A percentile compares a stretch with the other conserved stretches of the same genome.
Conservation (phyloP, 495 filamentous ascomycete genomes). For the Hypoxylon intermedium region DNA sequence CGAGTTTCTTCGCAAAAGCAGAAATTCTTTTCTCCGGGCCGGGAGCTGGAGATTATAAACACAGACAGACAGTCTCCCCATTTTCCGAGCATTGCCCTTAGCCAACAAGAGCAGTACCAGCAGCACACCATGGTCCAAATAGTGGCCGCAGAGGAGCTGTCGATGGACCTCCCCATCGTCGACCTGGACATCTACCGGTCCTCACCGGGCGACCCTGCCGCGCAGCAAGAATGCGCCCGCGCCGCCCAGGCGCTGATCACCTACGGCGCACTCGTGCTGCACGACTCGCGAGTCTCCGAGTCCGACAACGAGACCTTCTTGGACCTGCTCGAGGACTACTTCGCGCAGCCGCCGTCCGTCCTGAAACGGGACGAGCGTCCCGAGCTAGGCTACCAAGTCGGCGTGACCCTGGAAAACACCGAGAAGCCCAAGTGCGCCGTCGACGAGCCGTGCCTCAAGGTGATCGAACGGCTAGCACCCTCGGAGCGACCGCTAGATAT, state of each 20-base stretch:
- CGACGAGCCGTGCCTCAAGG: constrained; percentile 57
- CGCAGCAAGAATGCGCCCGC: constrained; percentile 52
- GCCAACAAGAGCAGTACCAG: too few relatives aligned
- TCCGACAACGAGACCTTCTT: constrained; percentile 56
- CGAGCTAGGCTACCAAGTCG: constrained; percentile 58
- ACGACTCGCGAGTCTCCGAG: constrained; percentile 60
- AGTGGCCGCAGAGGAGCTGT: constrained; percentile 31
- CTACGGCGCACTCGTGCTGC: constrained; percentile 58
- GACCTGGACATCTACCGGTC: constrained; percentile 58
- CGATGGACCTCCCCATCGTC: constrained; percentile 62
- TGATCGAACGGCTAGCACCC: constrained; percentile 55
- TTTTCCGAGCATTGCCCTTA: too few relatives aligned
- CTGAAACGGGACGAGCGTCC: constrained; percentile 55
- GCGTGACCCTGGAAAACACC: constrained; percentile 62
- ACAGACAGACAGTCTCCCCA: too few relatives aligned
- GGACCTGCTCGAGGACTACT: constrained; percentile 62
- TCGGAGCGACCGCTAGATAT: constrained; percentile 58
- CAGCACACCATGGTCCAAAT: constrained; percentile 4
- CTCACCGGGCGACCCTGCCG: constrained; percentile 45
- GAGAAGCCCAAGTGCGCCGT: constrained; percentile 63
- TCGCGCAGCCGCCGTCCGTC: constrained; percentile 54
- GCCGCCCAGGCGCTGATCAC: constrained; percentile 56
- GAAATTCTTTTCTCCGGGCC: too few relatives aligned
- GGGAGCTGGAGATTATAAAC: too few relatives aligned
- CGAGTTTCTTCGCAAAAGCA: background rate